Conservation (phyloP, 176 grass and related monocot species). For the Carex cristatella region DNA sequence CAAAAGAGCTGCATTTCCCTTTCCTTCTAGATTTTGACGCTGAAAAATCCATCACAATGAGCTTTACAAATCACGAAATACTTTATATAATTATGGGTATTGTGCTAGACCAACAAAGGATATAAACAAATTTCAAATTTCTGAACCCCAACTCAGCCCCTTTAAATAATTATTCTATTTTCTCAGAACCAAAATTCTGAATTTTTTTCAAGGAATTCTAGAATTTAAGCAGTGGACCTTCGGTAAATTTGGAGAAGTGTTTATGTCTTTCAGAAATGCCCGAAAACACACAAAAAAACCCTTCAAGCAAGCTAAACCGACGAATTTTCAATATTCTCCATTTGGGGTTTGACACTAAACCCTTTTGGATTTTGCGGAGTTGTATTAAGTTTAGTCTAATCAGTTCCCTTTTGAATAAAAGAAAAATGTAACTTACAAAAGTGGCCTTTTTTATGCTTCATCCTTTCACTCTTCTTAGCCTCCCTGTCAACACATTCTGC, state of each 20-base stretch:
- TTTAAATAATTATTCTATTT: not conserved
- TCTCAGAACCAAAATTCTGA: not conserved
- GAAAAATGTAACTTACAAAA: constrained; percentile 50
- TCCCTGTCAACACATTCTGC: constrained; percentile 31
- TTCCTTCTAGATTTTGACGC: constrained; percentile 20
- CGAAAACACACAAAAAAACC: not conserved
- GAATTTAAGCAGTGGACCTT: not conserved
- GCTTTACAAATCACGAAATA: constrained; percentile 5
- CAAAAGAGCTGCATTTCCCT: constrained; percentile 19
- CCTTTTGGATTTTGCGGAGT: not conserved
- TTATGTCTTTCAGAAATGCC: not conserved
- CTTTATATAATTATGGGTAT: no score
- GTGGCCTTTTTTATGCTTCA: constrained; percentile 29
- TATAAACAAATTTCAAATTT: not conserved
- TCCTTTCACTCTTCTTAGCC: constrained; percentile 36
- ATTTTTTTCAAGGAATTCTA: not conserved
- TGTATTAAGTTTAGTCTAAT: not conserved
- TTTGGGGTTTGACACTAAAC: not conserved
- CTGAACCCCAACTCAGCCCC: not conserved
- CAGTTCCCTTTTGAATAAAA: not conserved
- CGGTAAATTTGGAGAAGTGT: not conserved
- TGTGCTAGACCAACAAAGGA: not conserved
- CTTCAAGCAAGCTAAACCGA: not conserved
- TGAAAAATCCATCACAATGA: constrained; percentile 17
- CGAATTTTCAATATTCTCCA: not conserved